Percentiles rank a stretch among this genome's conserved stretches.
phyloP scores from a whole-genome alignment of 106 monocot genomes.

The Vanilla planifolia region DNA sequence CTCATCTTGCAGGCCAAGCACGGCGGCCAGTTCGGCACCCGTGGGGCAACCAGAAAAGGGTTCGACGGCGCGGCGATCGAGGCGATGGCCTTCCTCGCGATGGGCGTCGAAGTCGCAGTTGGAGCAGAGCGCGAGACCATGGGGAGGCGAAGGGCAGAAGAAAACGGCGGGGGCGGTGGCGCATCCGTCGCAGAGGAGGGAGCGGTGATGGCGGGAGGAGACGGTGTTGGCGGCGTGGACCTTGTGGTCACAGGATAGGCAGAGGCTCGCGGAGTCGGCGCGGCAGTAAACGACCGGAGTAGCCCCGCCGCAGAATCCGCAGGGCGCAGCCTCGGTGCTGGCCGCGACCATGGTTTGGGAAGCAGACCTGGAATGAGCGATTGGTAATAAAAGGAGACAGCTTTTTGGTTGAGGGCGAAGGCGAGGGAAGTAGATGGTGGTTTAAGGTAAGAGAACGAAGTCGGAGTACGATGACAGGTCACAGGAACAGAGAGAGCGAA shows the following conservation, averaged over 20 bases:
- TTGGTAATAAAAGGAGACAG: background rate
- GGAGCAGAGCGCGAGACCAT: conserved; percentile 25
- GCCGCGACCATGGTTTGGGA: background rate
- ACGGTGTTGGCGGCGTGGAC: conserved; percentile 58
- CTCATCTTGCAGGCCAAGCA: conserved; percentile 31
- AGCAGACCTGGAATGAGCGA: background rate
- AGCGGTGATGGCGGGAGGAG: conserved; percentile 35
- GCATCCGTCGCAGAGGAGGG: conserved; percentile 49
- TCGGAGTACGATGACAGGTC: too few relatives aligned
- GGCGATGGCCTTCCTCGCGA: background rate
- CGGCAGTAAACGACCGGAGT: conserved; percentile 19
- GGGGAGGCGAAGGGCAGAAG: conserved; percentile 22
- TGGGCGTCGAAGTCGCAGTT: conserved; percentile 43
- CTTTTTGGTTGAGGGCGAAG: too few relatives aligned
- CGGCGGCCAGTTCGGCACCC: conserved; percentile 17
- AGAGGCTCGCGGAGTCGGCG: conserved; percentile 22
- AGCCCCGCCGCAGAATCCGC: conserved; percentile 17
- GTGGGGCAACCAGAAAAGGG: conserved; percentile 42
- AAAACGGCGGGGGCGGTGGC: conserved; percentile 23
- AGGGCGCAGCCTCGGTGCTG: background rate
- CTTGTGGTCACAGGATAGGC: conserved; percentile 41
- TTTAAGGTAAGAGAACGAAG: too few relatives aligned
- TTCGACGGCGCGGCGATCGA: conserved; percentile 40
- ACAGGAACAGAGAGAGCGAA: too few relatives aligned
- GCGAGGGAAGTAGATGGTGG: too few relatives aligned